These are phyloP conservation scores for Aschersonia sp. DNA, from an alignment of 2,329 filamentous ascomycete genomes.

Conservation along the genomic window DNA sequence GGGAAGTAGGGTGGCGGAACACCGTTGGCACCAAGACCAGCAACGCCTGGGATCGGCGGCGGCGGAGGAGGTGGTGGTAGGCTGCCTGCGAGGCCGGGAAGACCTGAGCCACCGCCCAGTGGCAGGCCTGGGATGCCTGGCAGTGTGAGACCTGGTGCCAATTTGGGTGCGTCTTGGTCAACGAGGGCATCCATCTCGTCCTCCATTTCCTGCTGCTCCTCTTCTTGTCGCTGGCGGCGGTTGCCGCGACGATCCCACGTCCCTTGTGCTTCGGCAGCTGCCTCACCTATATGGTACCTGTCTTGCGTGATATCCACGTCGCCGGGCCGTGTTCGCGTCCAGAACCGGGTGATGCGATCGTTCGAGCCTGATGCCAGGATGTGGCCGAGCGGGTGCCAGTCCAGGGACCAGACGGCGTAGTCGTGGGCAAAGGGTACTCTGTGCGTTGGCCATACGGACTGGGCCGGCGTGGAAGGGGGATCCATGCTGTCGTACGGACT, in stretches of 20 bases:
- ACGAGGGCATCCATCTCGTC: slow-evolving; percentile 88
- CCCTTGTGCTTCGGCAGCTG: slow-evolving; percentile 85
- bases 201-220: slow-evolving; percentile 86
- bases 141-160: slow-evolving; percentile 30
- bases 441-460: slow-evolving; percentile 88
- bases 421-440: slow-evolving; percentile 79
- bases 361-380: slow-evolving; percentile 93
- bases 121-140: slow-evolving; percentile 48
- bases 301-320: slow-evolving; percentile 79
- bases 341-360: slow-evolving; percentile 92
- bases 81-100: slow-evolving; percentile 27
- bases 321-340: slow-evolving; percentile 80
- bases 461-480: slow-evolving; percentile 63
- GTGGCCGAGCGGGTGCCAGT: slow-evolving; percentile 95
- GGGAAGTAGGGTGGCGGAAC: slow-evolving; percentile 39
- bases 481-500: slow-evolving; percentile 80
- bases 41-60: slow-evolving; percentile 36
- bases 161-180: slow-evolving; percentile 63
- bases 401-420: slow-evolving; percentile 91
- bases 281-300: slow-evolving; percentile 88
- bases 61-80: slow-evolving; percentile 16
- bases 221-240: slow-evolving; percentile 68
- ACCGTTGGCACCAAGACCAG: slow-evolving; percentile 24
- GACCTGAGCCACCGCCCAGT: slow-evolving; percentile 18
- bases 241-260: slow-evolving; percentile 77